Evolutionary conservation across 768 basidiomycete species (phyloP).

Genomic region (Calocybe indica): DNA sequence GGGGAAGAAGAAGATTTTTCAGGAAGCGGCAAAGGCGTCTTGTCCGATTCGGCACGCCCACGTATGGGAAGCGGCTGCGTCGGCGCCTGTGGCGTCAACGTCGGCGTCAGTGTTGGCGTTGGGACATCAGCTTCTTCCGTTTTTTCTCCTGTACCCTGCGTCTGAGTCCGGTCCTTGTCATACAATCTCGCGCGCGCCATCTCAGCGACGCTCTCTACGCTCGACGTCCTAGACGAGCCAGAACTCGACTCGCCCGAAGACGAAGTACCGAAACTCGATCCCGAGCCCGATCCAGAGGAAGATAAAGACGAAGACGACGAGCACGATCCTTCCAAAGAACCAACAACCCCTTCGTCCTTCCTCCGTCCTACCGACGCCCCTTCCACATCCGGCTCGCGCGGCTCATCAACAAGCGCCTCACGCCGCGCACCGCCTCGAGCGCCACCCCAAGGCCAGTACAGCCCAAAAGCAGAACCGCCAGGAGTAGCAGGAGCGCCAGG

Average conservation of each 20-base stretch:
- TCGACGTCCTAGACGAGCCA: slow-evolving; percentile 8
- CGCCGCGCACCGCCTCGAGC: too few relatives aligned
- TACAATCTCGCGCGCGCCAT: not conserved
- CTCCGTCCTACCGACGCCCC: not conserved
- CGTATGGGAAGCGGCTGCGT: too few relatives aligned
- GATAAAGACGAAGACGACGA: slow-evolving; percentile 20
- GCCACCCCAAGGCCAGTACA: not conserved
- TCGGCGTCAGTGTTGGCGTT: not conserved
- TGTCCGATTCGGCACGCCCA: too few relatives aligned
- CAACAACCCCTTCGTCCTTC: slow-evolving; percentile 8
- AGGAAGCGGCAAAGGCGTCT: too few relatives aligned
- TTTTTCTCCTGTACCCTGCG: too few relatives aligned
- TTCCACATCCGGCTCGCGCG: slow-evolving; percentile 2
- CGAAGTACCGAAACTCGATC: not conserved
- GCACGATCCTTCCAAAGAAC: slow-evolving; percentile 25
- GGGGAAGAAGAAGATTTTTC: too few relatives aligned
- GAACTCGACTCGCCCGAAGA: too few relatives aligned
- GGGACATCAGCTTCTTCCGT: too few relatives aligned
- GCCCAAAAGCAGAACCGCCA: slow-evolving; percentile 1
- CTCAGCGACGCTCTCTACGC: not conserved
- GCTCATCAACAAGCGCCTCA: too few relatives aligned
- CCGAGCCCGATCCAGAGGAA: too few relatives aligned
- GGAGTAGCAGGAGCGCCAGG: slow-evolving; percentile 6
- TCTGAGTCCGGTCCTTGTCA: too few relatives aligned
- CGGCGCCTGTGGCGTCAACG: not conserved